phyloP scores from a whole-genome alignment of 1,284 basidiomycete species.

The Ustilago cynodontis region DNA sequence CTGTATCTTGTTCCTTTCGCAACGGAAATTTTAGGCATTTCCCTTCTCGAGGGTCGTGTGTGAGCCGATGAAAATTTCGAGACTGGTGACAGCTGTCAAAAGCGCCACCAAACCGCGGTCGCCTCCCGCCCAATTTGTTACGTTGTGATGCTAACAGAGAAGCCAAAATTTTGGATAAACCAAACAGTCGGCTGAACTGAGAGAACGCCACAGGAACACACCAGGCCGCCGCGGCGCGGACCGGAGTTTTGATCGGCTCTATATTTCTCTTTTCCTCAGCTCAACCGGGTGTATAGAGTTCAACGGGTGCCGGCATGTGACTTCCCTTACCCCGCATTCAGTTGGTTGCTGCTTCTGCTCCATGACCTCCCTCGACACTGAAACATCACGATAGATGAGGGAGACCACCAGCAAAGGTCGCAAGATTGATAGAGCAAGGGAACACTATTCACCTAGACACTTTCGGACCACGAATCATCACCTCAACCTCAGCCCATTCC shows the following conservation, averaged over 20 bases:
- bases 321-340: slow-evolving; percentile 9
- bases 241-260: slow-evolving; percentile 23
- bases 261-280: background rate
- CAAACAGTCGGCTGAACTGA: slow-evolving; percentile 5
- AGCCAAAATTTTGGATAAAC: background rate
- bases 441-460: background rate
- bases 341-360: background rate
- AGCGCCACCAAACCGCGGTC: slow-evolving; percentile 8
- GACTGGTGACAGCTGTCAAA: slow-evolving; percentile 28
- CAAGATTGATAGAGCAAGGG: background rate
- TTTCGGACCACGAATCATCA: background rate
- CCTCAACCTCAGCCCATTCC: background rate
- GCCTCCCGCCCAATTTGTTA: background rate
- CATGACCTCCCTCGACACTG: background rate
- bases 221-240: background rate
- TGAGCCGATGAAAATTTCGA: background rate
- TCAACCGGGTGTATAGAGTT: background rate
- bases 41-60: slow-evolving; percentile 1
- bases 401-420: background rate
- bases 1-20: too few relatives aligned
- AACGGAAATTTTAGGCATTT: background rate
- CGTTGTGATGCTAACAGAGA: background rate
- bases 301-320: background rate
- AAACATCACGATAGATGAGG: background rate
- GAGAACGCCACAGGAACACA: background rate